phyloP scores from a whole-genome alignment of 1,139 yeast genomes.

The Meyerozyma carpophila region DNA sequence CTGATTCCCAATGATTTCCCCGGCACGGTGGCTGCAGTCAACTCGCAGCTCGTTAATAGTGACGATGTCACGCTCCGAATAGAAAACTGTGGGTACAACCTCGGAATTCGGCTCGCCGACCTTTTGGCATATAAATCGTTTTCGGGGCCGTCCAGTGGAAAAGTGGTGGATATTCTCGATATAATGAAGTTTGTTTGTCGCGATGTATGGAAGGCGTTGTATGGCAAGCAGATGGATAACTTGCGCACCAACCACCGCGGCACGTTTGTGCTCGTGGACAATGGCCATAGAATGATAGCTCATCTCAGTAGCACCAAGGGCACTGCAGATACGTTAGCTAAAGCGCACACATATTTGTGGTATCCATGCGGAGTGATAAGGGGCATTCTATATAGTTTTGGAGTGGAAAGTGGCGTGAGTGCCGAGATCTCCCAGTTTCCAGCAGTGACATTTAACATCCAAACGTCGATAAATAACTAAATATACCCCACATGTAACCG shows the following conservation, averaged over 20 bases:
- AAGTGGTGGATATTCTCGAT: slow-evolving; percentile 60
- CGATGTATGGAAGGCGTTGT: slow-evolving; percentile 80
- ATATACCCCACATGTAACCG: not conserved
- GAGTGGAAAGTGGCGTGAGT: slow-evolving; percentile 58
- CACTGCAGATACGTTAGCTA: slow-evolving; percentile 40
- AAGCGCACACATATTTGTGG: slow-evolving; percentile 57
- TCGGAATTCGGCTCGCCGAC: slow-evolving; percentile 74
- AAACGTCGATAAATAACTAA: slow-evolving; percentile 41
- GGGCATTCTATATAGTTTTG: slow-evolving; percentile 71
- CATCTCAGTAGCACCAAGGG: slow-evolving; percentile 52
- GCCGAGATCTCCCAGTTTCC: slow-evolving; percentile 70
- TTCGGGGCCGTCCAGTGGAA: slow-evolving; percentile 33
- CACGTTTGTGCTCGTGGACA: slow-evolving; percentile 74
- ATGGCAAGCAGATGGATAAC: slow-evolving; percentile 85
- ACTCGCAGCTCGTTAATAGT: slow-evolving; percentile 27
- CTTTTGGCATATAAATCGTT: slow-evolving; percentile 55
- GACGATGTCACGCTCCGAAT: slow-evolving; percentile 59
- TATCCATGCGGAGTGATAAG: slow-evolving; percentile 81
- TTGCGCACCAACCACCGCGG: slow-evolving; percentile 88
- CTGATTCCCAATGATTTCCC: slow-evolving; percentile 24
- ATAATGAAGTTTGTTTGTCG: slow-evolving; percentile 89
- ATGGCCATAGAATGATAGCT: slow-evolving; percentile 49
- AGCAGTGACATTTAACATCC: slow-evolving; percentile 65
- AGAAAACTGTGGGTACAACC: slow-evolving; percentile 64
- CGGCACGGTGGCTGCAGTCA: slow-evolving; percentile 38